A percentile compares a stretch with the other conserved stretches of the same genome.
Conservation (phyloP, 2,329 filamentous ascomycete genomes). For the Stenocarpella maydis region DNA sequence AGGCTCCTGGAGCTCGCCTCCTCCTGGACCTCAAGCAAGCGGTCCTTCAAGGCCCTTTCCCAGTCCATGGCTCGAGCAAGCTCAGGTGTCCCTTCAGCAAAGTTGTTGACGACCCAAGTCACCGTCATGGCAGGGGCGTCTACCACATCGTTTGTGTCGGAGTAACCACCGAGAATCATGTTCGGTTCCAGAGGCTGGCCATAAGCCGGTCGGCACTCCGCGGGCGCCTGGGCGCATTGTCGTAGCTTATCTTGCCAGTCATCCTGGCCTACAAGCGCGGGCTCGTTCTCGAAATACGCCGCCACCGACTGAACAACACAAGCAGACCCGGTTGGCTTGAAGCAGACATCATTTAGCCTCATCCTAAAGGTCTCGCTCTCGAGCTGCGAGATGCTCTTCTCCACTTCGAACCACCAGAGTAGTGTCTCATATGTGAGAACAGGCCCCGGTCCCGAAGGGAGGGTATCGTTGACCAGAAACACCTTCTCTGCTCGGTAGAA, state of each 20-base stretch:
- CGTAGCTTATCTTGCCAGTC: constrained; percentile 78
- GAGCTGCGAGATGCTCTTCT: constrained; percentile 76
- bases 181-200: constrained; percentile 87
- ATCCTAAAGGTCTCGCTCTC: constrained; percentile 74
- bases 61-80: constrained; percentile 85
- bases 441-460: constrained; percentile 69
- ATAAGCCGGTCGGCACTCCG: constrained; percentile 86
- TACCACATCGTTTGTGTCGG: constrained; percentile 68
- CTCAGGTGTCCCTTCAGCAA: constrained; percentile 72
- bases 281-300: constrained; percentile 81
- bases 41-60: constrained; percentile 79
- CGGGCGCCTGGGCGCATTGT: constrained; percentile 80
- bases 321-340: constrained; percentile 88
- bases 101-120: constrained; percentile 95
- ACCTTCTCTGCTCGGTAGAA: constrained; percentile 95
- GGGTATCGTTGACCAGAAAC: constrained; percentile 90
- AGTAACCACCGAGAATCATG: constrained; percentile 85
- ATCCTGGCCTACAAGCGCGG: constrained; percentile 65
- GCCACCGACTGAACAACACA: constrained; percentile 95
- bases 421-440: constrained; percentile 90
- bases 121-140: constrained; percentile 83
- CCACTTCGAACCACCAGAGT: constrained; percentile 92
- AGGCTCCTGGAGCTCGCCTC: constrained; percentile 83
- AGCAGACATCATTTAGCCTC: constrained; percentile 85
- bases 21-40: constrained; percentile 78